Conservation (phyloP, 371 early-diverging fungal genomes). For the Funneliformis caledonium region DNA sequence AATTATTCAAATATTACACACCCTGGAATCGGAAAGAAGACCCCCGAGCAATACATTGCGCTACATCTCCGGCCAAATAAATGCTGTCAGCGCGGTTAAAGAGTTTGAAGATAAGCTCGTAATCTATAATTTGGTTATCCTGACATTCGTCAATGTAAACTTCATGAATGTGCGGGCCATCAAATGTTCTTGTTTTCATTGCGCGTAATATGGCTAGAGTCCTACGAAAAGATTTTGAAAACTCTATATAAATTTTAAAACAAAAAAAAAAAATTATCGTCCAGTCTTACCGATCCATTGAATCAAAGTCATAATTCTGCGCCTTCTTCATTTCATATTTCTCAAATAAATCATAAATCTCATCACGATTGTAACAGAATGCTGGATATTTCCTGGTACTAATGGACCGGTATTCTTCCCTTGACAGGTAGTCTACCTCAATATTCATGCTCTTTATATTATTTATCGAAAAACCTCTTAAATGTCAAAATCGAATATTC, state of each 20-base stretch:
- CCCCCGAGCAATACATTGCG: slow-evolving; percentile 25
- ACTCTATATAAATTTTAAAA: background rate
- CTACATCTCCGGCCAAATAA: slow-evolving; percentile 25
- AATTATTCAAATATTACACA: background rate
- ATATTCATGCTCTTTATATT: slow-evolving; percentile 13
- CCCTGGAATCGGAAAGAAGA: slow-evolving; percentile 32
- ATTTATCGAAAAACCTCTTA: background rate
- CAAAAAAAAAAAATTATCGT: background rate
- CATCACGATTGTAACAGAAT: slow-evolving; percentile 22
- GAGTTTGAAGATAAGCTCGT: slow-evolving; percentile 10
- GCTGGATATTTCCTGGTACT: slow-evolving; percentile 28
- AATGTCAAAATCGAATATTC: background rate
- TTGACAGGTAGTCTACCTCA: slow-evolving; percentile 6
- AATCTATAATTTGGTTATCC: slow-evolving; percentile 18
- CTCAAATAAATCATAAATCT: slow-evolving; percentile 29
- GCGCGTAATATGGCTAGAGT: background rate
- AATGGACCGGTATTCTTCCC: slow-evolving; percentile 1
- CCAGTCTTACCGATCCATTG: slow-evolving; percentile 30
- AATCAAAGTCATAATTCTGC: slow-evolving; percentile 8
- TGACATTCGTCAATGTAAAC: slow-evolving; percentile 29
- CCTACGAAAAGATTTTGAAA: background rate
- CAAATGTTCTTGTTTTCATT: background rate
- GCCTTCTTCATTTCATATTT: slow-evolving; percentile 23
- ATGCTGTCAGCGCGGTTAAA: slow-evolving; percentile 7
- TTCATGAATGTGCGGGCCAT: slow-evolving; percentile 15